These are phyloP conservation scores for Neodidymelliopsis sp. DNA, from an alignment of 2,329 filamentous ascomycete genomes.

Conservation along the genomic window DNA sequence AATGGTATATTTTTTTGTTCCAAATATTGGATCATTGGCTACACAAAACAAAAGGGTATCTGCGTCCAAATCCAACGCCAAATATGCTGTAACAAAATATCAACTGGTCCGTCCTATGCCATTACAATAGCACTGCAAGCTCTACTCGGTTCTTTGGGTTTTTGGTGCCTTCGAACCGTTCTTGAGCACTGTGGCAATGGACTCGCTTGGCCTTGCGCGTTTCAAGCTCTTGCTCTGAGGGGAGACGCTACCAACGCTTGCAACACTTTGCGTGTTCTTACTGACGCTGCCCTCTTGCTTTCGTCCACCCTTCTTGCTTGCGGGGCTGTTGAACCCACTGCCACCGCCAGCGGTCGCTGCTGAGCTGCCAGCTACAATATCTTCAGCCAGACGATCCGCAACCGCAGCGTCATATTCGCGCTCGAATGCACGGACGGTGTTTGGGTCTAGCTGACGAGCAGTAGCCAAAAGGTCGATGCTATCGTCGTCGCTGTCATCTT, in stretches of 20 bases:
- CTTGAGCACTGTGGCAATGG: neutral
- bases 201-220: constrained; percentile 21
- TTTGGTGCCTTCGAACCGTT: constrained; percentile 3
- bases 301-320: neutral
- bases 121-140: no score
- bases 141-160: constrained; percentile 12
- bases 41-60: constrained; percentile 4
- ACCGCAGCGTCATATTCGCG: constrained; percentile 57
- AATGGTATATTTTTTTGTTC: neutral
- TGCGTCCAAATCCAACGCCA: constrained; percentile 1
- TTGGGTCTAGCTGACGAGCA: constrained; percentile 54
- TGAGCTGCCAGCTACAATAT: constrained; percentile 58
- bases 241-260: constrained; percentile 5
- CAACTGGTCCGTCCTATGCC: no score
- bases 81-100: no score
- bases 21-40: neutral
- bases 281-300: neutral
- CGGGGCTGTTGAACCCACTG: constrained; percentile 56
- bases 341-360: constrained; percentile 59
- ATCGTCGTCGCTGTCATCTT: constrained; percentile 47
- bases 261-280: neutral
- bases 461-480: constrained; percentile 55
- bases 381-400: constrained; percentile 57
- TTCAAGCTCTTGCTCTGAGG: constrained; percentile 21
- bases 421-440: constrained; percentile 50